phyloP scores from a whole-genome alignment of 768 basidiomycete species.

The Amanita rubescens region DNA sequence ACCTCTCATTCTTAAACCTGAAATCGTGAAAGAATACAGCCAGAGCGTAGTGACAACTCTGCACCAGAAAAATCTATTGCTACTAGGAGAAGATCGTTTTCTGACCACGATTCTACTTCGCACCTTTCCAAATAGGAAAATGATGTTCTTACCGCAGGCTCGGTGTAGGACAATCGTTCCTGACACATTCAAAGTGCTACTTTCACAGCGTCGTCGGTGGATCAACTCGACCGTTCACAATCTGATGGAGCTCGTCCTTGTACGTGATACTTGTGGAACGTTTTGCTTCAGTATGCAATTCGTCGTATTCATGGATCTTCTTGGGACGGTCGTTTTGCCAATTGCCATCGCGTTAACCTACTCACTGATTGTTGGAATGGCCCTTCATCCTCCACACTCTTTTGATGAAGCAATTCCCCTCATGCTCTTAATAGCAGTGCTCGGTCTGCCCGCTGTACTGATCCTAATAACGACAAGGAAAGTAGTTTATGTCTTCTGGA shows the following conservation, averaged over 20 bases:
- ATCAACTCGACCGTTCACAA: slow-evolving; percentile 99
- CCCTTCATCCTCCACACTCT: slow-evolving; percentile 67
- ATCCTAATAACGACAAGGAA: slow-evolving; percentile 94
- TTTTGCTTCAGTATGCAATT: slow-evolving; percentile 99
- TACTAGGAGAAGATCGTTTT: slow-evolving; percentile 98
- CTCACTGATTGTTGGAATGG: slow-evolving; percentile 75
- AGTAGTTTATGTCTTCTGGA: slow-evolving; percentile 96
- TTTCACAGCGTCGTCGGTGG: slow-evolving; percentile 97
- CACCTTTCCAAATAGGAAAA: slow-evolving; percentile 97
- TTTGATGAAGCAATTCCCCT: slow-evolving; percentile 95
- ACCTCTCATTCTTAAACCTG: slow-evolving; percentile 92
- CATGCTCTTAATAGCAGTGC: slow-evolving; percentile 79
- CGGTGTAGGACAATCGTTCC: slow-evolving; percentile 93
- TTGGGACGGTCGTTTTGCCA: slow-evolving; percentile 88
- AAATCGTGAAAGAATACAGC: slow-evolving; percentile 96
- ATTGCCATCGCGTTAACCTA: slow-evolving; percentile 91
- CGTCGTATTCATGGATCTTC: slow-evolving; percentile 94
- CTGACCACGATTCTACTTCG: slow-evolving; percentile 93
- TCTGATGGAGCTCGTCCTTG: slow-evolving; percentile 96
- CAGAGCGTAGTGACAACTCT: slow-evolving; percentile 90
- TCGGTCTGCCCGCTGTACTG: slow-evolving; percentile 88
- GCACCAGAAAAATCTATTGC: slow-evolving; percentile 94
- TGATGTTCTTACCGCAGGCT: slow-evolving; percentile 98
- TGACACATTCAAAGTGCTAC: slow-evolving; percentile 85
- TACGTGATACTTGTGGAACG: slow-evolving; percentile 95